Evolutionary conservation across 1,284 basidiomycete genomes (phyloP).

Genomic region (Microstroma glucosiphilum): DNA sequence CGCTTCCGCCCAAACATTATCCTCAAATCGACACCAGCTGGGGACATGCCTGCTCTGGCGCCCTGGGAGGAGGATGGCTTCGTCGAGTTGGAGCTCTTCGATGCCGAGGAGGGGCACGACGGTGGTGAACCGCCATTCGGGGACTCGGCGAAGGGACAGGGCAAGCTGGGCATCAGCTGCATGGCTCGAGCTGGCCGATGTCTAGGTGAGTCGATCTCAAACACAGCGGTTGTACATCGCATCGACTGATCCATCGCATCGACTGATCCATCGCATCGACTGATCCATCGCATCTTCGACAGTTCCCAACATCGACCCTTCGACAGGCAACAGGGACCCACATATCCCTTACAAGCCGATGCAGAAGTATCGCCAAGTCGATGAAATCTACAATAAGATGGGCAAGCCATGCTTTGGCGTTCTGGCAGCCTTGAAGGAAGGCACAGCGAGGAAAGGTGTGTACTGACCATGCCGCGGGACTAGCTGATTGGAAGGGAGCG

Average conservation of each 20-base stretch:
- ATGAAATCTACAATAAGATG: conserved; percentile 19
- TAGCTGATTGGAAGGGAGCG: not conserved
- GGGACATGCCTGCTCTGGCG: conserved; percentile 14
- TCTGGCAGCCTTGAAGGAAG: conserved; percentile 10
- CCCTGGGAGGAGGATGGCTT: conserved; percentile 44
- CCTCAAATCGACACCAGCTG: conserved; percentile 19
- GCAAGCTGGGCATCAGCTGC: conserved; percentile 28
- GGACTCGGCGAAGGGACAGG: not conserved
- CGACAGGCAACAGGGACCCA: conserved; percentile 30
- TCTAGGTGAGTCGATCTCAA: conserved; percentile 19
- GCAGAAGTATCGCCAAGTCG: conserved; percentile 36
- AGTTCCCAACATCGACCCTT: conserved; percentile 35
- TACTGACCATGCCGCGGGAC: not conserved
- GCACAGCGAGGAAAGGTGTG: not conserved
- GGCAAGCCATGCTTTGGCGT: conserved; percentile 37
- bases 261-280: too few species aligned
- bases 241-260: too few species aligned
- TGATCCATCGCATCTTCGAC: too few species aligned
- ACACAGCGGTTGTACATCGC: too few species aligned
- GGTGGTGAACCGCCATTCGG: not conserved
- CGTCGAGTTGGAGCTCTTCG: conserved; percentile 33
- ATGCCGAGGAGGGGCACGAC: not conserved
- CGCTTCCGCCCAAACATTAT: conserved; percentile 43
- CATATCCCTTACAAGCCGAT: conserved; percentile 32
- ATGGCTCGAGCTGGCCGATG: conserved; percentile 35